These are phyloP conservation scores for Globisporangium emineosum DNA, from an alignment of 352 stramenopile genomes.

Conservation along the genomic window DNA sequence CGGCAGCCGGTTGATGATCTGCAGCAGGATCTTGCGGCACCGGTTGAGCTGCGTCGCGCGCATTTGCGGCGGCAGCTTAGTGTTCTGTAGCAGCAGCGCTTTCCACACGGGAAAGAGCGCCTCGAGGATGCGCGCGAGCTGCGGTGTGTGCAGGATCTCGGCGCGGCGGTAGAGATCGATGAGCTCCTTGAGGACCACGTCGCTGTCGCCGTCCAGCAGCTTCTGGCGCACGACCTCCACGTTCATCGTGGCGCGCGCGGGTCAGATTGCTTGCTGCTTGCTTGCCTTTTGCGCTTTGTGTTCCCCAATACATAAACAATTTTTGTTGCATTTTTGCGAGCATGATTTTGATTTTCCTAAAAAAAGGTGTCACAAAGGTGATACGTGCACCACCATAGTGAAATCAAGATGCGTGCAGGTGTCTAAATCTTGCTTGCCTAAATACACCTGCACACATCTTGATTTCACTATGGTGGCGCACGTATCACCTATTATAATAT, in stretches of 20 bases:
- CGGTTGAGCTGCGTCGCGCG: conserved; percentile 78
- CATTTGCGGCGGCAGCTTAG: conserved; percentile 70
- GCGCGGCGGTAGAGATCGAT: conserved; percentile 83
- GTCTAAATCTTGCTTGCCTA: too few relatives aligned
- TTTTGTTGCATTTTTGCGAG: not conserved
- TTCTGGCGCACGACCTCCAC: conserved; percentile 85
- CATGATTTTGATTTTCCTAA: too few relatives aligned
- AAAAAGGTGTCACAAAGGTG: not conserved
- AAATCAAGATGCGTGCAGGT: too few relatives aligned
- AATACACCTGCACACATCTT: too few relatives aligned
- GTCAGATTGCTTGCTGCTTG: not conserved
- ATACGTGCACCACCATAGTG: too few relatives aligned
- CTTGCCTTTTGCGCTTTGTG: not conserved
- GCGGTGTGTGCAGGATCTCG: conserved; percentile 86
- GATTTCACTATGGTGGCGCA: too few relatives aligned
- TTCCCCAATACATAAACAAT: conserved; percentile 1
- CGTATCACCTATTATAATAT: too few relatives aligned
- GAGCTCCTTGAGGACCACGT: conserved; percentile 80
- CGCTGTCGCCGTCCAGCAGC: conserved; percentile 73
- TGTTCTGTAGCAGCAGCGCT: conserved; percentile 83
- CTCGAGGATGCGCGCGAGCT: conserved; percentile 90
- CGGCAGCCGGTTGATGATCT: conserved; percentile 94
- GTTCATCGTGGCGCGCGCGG: conserved; percentile 59
- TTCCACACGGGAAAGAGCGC: conserved; percentile 90
- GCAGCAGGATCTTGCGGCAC: conserved; percentile 90